Evolutionary conservation across 768 basidiomycete genomes (phyloP).

Genomic region (Daedaleopsis sinensis): DNA sequence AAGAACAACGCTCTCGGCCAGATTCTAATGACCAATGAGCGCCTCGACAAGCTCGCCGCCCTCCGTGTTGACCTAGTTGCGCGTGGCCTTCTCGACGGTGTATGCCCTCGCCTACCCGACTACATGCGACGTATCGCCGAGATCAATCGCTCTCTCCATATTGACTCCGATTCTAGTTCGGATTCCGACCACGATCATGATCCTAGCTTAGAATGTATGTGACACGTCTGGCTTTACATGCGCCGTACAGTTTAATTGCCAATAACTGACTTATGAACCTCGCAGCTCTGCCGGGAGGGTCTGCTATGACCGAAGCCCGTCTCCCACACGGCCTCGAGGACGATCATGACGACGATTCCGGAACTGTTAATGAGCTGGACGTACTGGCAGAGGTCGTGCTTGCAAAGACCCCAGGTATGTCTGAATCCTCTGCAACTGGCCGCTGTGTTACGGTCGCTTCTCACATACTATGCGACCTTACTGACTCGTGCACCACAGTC

Average conservation of each 20-base stretch:
- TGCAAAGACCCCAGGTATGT: neutral
- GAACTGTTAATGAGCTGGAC: neutral
- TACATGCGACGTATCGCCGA: neutral
- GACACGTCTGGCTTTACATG: too few relatives aligned
- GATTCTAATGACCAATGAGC: conserved; percentile 25
- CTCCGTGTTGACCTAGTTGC: conserved; percentile 10
- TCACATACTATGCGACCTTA: too few relatives aligned
- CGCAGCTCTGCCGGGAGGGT: too few relatives aligned
- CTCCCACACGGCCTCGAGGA: neutral
- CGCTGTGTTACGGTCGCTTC: too few relatives aligned
- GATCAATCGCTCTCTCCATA: neutral
- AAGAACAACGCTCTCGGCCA: conserved; percentile 21
- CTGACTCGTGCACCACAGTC: neutral
- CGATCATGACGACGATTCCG: neutral
- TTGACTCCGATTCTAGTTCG: neutral
- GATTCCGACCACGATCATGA: neutral
- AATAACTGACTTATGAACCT: too few relatives aligned
- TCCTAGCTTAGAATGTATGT: neutral
- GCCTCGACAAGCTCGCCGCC: conserved; percentile 25
- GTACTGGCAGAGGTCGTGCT: neutral
- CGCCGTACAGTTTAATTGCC: too few relatives aligned
- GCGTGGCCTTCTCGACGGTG: conserved; percentile 17
- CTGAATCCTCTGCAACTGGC: too few relatives aligned
- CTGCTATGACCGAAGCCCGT: too few relatives aligned
- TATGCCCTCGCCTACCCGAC: neutral